Evolutionary conservation across 148 eudicot species (phyloP).

Genomic region (Silene uniflora): DNA sequence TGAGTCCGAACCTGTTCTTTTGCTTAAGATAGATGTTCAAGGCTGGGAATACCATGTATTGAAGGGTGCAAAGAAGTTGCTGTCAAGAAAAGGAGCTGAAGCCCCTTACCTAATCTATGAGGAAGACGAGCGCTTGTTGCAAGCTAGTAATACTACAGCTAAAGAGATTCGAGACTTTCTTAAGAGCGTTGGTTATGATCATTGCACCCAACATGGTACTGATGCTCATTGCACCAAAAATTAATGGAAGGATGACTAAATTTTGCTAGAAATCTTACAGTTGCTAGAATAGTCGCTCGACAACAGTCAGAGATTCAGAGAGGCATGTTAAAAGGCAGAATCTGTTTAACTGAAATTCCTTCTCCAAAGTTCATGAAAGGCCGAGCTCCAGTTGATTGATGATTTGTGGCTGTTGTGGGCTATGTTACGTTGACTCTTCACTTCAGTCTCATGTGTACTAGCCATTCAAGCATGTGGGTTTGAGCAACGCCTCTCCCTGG

Average conservation of each 20-base stretch:
- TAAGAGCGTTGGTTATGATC: conserved; percentile 54
- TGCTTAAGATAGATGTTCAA: conserved; percentile 80
- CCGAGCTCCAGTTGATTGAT: neutral
- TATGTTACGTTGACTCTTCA: no score
- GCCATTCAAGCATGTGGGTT: neutral
- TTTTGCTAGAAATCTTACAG: conserved; percentile 7
- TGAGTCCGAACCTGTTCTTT: conserved; percentile 53
- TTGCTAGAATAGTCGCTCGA: conserved; percentile 1
- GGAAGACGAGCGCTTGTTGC: conserved; percentile 86
- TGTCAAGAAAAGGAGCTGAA: conserved; percentile 69
- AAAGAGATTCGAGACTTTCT: conserved; percentile 79
- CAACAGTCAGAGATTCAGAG: neutral
- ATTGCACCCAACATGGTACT: conserved; percentile 77
- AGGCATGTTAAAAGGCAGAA: no score
- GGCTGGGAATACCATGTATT: conserved; percentile 97
- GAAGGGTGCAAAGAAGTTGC: conserved; percentile 75
- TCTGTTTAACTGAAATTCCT: neutral
- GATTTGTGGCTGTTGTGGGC: neutral
- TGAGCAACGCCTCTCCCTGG: neutral
- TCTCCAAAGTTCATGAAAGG: neutral
- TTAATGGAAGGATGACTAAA: conserved; percentile 21
- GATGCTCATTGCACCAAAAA: conserved; percentile 91
- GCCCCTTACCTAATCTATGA: conserved; percentile 94
- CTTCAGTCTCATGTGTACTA: neutral
- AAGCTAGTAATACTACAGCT: conserved; percentile 87